phyloP scores from a whole-genome alignment of 441 rosid genomes.

The Adansonia rubrostipa region DNA sequence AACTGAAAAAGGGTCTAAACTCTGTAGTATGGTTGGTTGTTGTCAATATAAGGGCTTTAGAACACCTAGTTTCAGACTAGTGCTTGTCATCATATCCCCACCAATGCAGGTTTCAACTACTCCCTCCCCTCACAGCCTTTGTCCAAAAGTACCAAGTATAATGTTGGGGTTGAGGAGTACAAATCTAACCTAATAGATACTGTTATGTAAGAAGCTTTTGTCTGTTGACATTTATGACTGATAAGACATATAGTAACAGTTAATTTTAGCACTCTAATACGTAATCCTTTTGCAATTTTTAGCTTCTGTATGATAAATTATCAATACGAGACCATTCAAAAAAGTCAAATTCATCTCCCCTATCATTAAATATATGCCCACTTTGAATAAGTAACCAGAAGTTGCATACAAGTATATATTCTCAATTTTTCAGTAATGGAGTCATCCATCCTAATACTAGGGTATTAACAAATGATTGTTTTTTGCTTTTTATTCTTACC shows the following conservation, averaged over 20 bases:
- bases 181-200: constrained; percentile 13
- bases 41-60: neutral
- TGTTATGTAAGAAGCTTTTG: neutral
- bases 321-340: constrained; percentile 6
- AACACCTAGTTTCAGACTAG: neutral
- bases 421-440: neutral
- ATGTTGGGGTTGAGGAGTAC: neutral
- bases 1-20: constrained; percentile 16
- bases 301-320: neutral
- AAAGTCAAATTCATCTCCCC: neutral
- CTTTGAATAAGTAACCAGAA: neutral
- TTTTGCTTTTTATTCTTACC: neutral
- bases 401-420: neutral
- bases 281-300: neutral
- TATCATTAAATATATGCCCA: neutral
- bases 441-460: neutral
- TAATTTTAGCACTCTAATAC: neutral
- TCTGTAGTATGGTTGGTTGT: constrained; percentile 11
- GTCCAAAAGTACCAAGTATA: neutral
- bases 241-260: neutral
- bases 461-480: neutral
- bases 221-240: neutral
- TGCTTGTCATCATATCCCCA: neutral
- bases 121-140: neutral
- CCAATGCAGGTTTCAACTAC: neutral